These are phyloP conservation scores for Thinopyrum obtusiflorum DNA, from an alignment of 202 grass and related monocot genomes.

Conservation along the genomic window DNA sequence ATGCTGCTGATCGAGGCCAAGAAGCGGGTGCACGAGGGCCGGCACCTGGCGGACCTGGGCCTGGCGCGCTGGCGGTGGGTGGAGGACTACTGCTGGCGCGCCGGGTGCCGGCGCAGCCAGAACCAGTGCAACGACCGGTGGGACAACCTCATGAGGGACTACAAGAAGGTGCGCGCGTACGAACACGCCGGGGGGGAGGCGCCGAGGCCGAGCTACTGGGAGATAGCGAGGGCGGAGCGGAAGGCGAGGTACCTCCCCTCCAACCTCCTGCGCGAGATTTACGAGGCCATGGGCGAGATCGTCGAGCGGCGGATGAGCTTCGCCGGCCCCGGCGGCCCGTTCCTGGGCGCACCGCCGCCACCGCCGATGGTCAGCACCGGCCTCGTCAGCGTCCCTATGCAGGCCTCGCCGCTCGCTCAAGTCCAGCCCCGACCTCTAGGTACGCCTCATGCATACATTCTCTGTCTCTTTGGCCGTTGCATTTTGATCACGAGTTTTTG, in stretches of 20 bases:
- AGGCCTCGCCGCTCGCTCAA: constrained; percentile 44
- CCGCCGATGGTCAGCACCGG: neutral
- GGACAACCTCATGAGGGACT: constrained; percentile 97
- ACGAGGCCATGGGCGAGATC: constrained; percentile 56
- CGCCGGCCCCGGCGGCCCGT: constrained; percentile 15
- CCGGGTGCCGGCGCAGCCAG: constrained; percentile 81
- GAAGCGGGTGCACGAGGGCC: constrained; percentile 68
- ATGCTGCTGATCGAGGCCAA: constrained; percentile 86
- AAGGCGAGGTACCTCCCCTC: constrained; percentile 76
- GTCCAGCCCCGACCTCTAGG: constrained; percentile 22
- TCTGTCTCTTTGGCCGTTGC: neutral
- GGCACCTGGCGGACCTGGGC: constrained; percentile 62
- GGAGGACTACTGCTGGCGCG: constrained; percentile 95
- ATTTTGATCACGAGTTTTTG: neutral
- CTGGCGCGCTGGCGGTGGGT: constrained; percentile 87
- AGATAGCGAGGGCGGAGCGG: constrained; percentile 63
- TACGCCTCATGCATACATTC: neutral
- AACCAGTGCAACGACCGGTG: constrained; percentile 99
- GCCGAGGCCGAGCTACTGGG: constrained; percentile 61
- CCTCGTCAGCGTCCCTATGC: constrained; percentile 22
- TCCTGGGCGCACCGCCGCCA: neutral
- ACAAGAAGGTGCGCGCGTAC: constrained; percentile 94
- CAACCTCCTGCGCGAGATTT: constrained; percentile 80
- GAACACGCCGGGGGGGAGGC: constrained; percentile 40
- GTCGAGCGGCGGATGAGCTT: constrained; percentile 45